These are phyloP conservation scores for Cyclotella choctawhatcheeana DNA, from an alignment of 108 stramenopile genomes.

Conservation along the genomic window DNA sequence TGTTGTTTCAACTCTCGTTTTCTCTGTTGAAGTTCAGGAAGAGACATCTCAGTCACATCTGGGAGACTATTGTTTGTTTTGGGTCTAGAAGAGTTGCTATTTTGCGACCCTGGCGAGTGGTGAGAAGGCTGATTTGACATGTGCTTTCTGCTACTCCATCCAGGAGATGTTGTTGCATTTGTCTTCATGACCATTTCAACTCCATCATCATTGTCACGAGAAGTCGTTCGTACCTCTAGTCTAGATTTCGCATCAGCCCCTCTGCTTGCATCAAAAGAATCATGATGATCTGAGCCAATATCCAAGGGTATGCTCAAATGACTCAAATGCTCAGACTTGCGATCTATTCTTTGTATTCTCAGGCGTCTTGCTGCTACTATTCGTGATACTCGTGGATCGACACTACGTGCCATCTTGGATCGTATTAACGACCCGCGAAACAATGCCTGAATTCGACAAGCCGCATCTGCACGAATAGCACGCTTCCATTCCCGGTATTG, in stretches of 20 bases:
- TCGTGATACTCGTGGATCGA: conserved; percentile 52
- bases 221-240: conserved; percentile 36
- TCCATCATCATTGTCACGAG: conserved; percentile 35
- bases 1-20: conserved; percentile 88
- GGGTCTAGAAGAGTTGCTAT: conserved; percentile 1
- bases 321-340: conserved; percentile 32
- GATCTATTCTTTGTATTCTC: conserved; percentile 22
- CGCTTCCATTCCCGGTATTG: conserved; percentile 92
- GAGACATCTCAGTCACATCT: conserved; percentile 58
- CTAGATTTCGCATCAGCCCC: conserved; percentile 30
- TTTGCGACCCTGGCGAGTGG: conserved; percentile 24
- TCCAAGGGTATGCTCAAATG: conserved; percentile 80
- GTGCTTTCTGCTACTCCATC: conserved; percentile 41
- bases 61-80: conserved; percentile 26
- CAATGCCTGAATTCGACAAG: conserved; percentile 83
- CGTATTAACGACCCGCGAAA: conserved; percentile 68
- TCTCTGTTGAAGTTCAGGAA: conserved; percentile 70
- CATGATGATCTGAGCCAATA: conserved; percentile 46
- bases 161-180: conserved; percentile 14
- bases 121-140: conserved; percentile 3
- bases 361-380: conserved; percentile 60
- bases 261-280: conserved; percentile 12
- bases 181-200: conserved; percentile 37
- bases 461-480: conserved; percentile 88
- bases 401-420: conserved; percentile 56